Evolutionary conservation across 2,329 filamentous ascomycete genomes (phyloP).

Genomic region (Pseudogymnoascus sp.): DNA sequence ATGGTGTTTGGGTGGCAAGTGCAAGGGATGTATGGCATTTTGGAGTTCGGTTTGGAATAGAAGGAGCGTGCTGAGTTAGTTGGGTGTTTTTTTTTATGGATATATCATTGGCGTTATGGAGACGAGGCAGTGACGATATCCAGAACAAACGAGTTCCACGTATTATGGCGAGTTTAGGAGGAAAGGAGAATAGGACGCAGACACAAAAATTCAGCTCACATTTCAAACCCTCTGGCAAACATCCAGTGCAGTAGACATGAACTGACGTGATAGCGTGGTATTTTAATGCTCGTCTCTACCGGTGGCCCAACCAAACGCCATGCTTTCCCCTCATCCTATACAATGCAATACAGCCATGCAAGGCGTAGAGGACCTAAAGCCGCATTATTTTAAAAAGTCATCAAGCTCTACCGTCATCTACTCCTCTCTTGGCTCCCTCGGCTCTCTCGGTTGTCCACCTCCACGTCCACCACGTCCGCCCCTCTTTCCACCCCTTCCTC

Average conservation of each 20-base stretch:
- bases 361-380: conserved; percentile 24
- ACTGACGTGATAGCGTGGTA: conserved; percentile 9
- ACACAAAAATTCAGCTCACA: neutral
- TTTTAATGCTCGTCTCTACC: conserved; percentile 10
- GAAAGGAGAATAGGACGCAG: neutral
- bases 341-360: conserved; percentile 26
- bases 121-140: neutral
- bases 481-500: conserved; percentile 30
- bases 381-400: conserved; percentile 16
- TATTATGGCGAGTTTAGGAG: neutral
- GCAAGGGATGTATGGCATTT: neutral
- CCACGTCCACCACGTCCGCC: conserved; percentile 42
- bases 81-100: too few relatives aligned
- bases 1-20: neutral
- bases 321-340: conserved; percentile 30
- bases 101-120: neutral
- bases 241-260: neutral
- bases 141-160: neutral
- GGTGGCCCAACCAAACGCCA: conserved; percentile 25
- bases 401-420: conserved; percentile 14
- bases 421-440: conserved; percentile 44
- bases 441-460: conserved; percentile 39
- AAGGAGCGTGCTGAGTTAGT: neutral
- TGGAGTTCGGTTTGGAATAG: neutral
- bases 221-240: neutral